Base-by-base conservation (phyloP, 345 rosid genomes). In the Brassica cretica region DNA sequence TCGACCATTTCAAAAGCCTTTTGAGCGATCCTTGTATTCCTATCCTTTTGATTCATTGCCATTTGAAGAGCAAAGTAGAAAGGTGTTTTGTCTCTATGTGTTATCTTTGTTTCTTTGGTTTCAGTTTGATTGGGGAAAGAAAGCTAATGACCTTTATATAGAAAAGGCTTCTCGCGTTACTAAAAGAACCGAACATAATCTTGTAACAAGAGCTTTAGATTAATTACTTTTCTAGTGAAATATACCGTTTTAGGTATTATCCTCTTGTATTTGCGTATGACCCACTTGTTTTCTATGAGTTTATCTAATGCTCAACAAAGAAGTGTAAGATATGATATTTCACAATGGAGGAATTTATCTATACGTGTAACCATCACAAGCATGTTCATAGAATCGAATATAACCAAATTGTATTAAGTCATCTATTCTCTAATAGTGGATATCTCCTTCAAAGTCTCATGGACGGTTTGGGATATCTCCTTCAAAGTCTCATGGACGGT, bases 1-100 rank as follows among this genome's bases (percentile, higher is more conserved):
- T 78, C 76, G 35, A 78, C 74, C 74, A 78, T 67, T 59, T 60
- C 77, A 60, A 78, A 78, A 49, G 70, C 77, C 61, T 62, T 68
- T 49, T 78, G 72, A 46, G 76, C 72, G 1, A 65, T 29, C 62
- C 30, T 78, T 65, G 66, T 16, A 37, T 56, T 30, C 51, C 66
- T 67, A 72, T 78, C 68, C 2, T 72, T 78, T 78, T 78, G 76
- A 44, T 76, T 39, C 82, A 65, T 80, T 39, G 58, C 72, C 83
- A 70, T 70, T 19, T 64, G 76, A 64, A 56, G 56, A 63, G 14
- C 29, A 41, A 64, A 41, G 62, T 61, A 21, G 67, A 63, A 69
- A 39, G 55, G 24, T 74, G 41, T 29, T 74, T 63, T 55, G 21
- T 18, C 73, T 68, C 19, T 12, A 4, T 78, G 62, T 58, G 5